Percentiles rank a stretch among this genome's conserved stretches.
Conservation (phyloP, 495 filamentous ascomycete genomes). For the Podospora bellae-mahoneyi region DNA sequence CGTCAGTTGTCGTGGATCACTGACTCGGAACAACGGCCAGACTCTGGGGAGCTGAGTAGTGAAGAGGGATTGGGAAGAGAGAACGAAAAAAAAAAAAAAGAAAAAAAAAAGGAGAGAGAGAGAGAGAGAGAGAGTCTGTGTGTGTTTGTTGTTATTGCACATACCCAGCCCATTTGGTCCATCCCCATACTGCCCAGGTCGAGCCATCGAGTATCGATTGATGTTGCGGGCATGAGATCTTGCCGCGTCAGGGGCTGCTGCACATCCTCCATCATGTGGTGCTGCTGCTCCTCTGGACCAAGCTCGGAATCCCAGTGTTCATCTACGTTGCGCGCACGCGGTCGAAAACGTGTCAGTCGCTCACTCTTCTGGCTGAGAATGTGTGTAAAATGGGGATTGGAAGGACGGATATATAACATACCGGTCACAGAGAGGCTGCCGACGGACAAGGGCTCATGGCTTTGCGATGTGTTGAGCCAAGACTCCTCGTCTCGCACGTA, state of each 20-base stretch:
- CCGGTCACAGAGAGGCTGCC: slow-evolving; percentile 2
- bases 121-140: not conserved
- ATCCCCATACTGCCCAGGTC: not conserved
- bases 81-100: no score
- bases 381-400: not conserved
- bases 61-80: not conserved
- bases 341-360: not conserved
- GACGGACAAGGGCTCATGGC: not conserved
- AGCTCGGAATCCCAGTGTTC: not conserved
- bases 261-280: not conserved
- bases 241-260: slow-evolving; percentile 3
- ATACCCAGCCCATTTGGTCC: slow-evolving; percentile 10
- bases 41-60: not conserved
- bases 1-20: not conserved
- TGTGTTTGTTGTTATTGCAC: not conserved
- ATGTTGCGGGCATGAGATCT: slow-evolving; percentile 1
- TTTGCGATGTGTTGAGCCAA: not conserved
- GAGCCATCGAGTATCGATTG: slow-evolving; percentile 2
- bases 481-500: not conserved
- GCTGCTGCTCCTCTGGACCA: not conserved
- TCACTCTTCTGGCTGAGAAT: not conserved
- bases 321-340: not conserved
- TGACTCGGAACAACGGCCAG: not conserved
- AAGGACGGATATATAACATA: slow-evolving; percentile 1
- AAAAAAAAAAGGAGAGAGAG: no score